These are phyloP conservation scores for Crinitomyces ghanaensis DNA, from an alignment of 805 yeast species.

Conservation along the genomic window DNA sequence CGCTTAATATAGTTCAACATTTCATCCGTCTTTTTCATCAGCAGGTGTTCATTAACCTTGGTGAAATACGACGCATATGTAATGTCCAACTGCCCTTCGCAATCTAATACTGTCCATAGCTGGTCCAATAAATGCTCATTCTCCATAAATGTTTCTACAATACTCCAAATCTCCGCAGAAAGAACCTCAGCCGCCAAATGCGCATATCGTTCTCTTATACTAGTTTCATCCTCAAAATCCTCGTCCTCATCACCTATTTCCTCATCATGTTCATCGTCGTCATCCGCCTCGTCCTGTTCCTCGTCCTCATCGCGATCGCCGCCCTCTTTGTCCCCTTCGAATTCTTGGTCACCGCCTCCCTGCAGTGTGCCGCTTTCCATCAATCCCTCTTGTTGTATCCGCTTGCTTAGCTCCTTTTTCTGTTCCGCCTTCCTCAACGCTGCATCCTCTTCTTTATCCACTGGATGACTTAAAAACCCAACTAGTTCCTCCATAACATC, in stretches of 20 bases:
- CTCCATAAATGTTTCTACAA: constrained; percentile 83
- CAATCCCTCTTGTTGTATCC: neutral
- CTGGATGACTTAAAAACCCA: constrained; percentile 1
- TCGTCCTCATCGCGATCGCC: constrained; percentile 2
- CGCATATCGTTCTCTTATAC: constrained; percentile 30
- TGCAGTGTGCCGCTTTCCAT: neutral
- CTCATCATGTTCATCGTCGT: neutral
- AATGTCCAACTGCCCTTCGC: constrained; percentile 54
- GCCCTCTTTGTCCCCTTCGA: constrained; percentile 7
- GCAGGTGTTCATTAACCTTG: constrained; percentile 79
- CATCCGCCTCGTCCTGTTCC: no score
- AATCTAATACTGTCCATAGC: constrained; percentile 73
- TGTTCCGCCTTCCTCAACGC: constrained; percentile 2
- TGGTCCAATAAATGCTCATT: constrained; percentile 49
- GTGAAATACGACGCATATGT: constrained; percentile 78
- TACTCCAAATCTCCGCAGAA: constrained; percentile 87
- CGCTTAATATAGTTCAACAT: constrained; percentile 58
- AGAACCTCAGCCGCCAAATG: constrained; percentile 80
- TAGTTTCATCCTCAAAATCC: constrained; percentile 5
- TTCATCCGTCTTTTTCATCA: constrained; percentile 81
- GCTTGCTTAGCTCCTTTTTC: neutral
- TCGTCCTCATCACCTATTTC: constrained; percentile 5
- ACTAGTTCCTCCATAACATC: constrained; percentile 59
- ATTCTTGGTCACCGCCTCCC: neutral
- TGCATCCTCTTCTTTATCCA: neutral